phyloP scores from a whole-genome alignment of 2,329 filamentous ascomycete genomes.

The Myrmaecium sp. region DNA sequence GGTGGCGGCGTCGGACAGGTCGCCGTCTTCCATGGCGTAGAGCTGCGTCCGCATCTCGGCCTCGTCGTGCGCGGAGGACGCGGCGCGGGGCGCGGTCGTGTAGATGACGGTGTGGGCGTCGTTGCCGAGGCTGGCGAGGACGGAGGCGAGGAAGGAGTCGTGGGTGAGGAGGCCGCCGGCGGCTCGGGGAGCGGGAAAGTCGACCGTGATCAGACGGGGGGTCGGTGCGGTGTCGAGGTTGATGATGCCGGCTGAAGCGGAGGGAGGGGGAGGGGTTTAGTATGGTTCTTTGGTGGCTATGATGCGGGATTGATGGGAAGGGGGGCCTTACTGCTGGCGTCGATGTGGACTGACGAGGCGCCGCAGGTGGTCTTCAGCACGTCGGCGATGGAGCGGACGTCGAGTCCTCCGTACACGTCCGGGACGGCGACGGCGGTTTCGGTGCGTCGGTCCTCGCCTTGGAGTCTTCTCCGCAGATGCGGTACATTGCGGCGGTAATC shows the following conservation, averaged over 20 bases:
- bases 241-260: conserved; percentile 3
- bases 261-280: too few relatives aligned
- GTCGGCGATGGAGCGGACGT: conserved; percentile 24
- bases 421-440: conserved; percentile 35
- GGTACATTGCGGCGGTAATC: conserved; percentile 46
- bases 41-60: conserved; percentile 5
- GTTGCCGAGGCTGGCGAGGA: conserved; percentile 30
- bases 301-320: conserved; percentile 2
- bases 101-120: conserved; percentile 60
- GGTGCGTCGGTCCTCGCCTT: conserved; percentile 31
- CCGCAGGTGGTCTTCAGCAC: conserved; percentile 32
- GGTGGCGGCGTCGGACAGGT: conserved; percentile 41
- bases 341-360: conserved; percentile 24
- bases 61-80: conserved; percentile 13
- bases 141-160: conserved; percentile 25
- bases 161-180: conserved; percentile 21
- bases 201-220: conserved; percentile 27
- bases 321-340: conserved; percentile 18
- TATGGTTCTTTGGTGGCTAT: too few relatives aligned
- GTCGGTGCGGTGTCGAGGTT: conserved; percentile 4
- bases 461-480: conserved; percentile 36
- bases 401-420: conserved; percentile 35
- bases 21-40: conserved; percentile 53
- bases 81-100: conserved; percentile 41
- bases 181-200: conserved; percentile 24